phyloP scores from a whole-genome alignment of 179 eudicot species.

The Nepenthes alata region DNA sequence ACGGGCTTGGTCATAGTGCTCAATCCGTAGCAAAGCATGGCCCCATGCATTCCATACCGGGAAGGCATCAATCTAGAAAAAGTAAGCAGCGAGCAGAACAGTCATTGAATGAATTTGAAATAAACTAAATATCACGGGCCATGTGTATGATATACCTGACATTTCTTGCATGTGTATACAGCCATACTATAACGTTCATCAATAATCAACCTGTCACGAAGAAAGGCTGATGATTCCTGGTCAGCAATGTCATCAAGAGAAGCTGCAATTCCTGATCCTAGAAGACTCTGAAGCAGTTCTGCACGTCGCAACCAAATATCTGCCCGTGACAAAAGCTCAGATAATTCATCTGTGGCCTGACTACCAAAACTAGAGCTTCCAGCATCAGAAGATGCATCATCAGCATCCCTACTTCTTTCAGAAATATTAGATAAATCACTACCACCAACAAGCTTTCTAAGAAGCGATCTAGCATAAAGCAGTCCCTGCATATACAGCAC shows the following conservation, averaged over 20 bases:
- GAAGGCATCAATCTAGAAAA: slow-evolving; percentile 73
- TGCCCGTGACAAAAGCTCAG: slow-evolving; percentile 63
- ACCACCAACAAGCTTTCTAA: slow-evolving; percentile 59
- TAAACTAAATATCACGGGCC: not conserved
- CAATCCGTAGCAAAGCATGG: slow-evolving; percentile 94
- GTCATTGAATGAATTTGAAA: slow-evolving; percentile 1
- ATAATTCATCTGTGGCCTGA: slow-evolving; percentile 61
- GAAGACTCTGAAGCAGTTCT: slow-evolving; percentile 87
- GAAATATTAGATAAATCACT: slow-evolving; percentile 49
- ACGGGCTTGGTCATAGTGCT: slow-evolving; percentile 96
- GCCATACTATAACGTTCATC: slow-evolving; percentile 98
- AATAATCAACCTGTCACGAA: slow-evolving; percentile 73
- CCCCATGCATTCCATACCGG: slow-evolving; percentile 99
- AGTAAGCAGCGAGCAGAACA: not conserved
- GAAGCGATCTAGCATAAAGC: slow-evolving; percentile 62
- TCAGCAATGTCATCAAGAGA: slow-evolving; percentile 97
- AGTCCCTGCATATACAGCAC: slow-evolving; percentile 49
- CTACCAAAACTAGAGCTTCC: slow-evolving; percentile 78
- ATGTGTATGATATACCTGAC: slow-evolving; percentile 48
- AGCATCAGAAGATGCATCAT: slow-evolving; percentile 82
- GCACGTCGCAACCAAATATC: slow-evolving; percentile 87
- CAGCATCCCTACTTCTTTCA: slow-evolving; percentile 65
- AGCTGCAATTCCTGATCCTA: slow-evolving; percentile 91
- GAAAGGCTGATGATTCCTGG: slow-evolving; percentile 72
- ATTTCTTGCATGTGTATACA: slow-evolving; percentile 91